phyloP scores from a whole-genome alignment of 2,329 filamentous ascomycete genomes.

The Trichoderma breve region DNA sequence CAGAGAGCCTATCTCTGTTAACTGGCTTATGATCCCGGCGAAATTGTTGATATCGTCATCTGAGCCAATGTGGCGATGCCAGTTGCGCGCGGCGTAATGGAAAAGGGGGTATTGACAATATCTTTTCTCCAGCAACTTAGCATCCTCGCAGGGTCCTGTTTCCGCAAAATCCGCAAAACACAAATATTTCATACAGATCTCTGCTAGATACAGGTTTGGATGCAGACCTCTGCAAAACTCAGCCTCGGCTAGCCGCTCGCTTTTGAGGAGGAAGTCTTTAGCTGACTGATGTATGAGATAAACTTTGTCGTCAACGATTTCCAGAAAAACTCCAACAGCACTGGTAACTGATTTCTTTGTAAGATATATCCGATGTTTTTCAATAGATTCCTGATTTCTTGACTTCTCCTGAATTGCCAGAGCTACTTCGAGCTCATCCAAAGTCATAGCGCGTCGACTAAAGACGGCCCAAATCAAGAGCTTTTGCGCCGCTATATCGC shows the following conservation, averaged over 20 bases:
- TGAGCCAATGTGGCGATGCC: background rate
- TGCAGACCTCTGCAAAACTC: background rate
- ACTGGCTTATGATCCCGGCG: accelerated
- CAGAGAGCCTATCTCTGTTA: background rate
- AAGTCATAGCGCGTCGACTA: background rate
- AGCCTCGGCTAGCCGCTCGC: background rate
- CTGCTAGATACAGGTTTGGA: background rate
- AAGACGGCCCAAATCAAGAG: background rate
- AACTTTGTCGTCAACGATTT: background rate
- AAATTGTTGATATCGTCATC: background rate
- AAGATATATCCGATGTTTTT: background rate
- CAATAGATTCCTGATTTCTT: background rate
- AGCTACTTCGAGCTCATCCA: background rate
- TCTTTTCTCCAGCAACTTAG: background rate
- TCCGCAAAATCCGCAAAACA: background rate
- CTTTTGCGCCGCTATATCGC: background rate
- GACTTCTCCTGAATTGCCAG: background rate
- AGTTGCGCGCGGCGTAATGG: background rate
- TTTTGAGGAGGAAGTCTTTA: background rate
- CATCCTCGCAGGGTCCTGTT: background rate
- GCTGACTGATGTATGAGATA: background rate
- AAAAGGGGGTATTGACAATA: background rate
- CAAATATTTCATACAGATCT: background rate
- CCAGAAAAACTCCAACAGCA: background rate
- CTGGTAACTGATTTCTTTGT: background rate